Conservation (phyloP, 2,329 filamentous ascomycete species). For the Xylaria sp. region DNA sequence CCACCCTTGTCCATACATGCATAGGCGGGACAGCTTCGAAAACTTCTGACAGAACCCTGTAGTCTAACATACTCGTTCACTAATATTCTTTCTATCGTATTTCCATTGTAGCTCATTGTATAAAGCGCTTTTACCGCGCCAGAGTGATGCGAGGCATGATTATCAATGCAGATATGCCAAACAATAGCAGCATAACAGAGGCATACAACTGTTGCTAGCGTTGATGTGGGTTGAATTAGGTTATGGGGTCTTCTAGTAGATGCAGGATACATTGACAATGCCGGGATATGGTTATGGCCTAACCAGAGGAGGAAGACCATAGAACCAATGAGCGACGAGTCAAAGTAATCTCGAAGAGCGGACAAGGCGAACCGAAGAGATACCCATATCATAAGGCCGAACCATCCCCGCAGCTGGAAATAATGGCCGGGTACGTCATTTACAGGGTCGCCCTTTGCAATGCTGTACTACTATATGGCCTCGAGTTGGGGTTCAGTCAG, state of each 20-base stretch:
- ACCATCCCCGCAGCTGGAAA: slow-evolving; percentile 7
- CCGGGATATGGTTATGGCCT: slow-evolving; percentile 6
- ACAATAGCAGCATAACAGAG: background rate
- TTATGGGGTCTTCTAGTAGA: background rate
- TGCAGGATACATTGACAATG: slow-evolving; percentile 10
- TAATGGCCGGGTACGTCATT: slow-evolving; percentile 2
- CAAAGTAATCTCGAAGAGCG: background rate
- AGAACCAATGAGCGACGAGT: slow-evolving; percentile 16
- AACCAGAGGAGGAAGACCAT: slow-evolving; percentile 23
- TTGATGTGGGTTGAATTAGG: background rate
- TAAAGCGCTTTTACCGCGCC: background rate
- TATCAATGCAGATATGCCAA: background rate
- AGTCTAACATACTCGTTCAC: background rate
- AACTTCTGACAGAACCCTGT: background rate
- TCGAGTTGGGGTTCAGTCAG: background rate
- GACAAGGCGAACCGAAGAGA: background rate
- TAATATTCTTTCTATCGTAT: background rate
- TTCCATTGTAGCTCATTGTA: background rate
- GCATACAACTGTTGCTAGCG: background rate
- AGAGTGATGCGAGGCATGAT: background rate
- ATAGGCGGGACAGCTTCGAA: background rate
- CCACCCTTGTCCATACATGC: background rate
- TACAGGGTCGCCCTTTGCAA: background rate
- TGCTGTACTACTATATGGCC: background rate
- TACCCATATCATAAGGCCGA: slow-evolving; percentile 5